Percentiles rank a stretch among this genome's conserved stretches.
phyloP scores from a whole-genome alignment of 2,329 filamentous ascomycete genomes.

The Mollisiaceae sp. region DNA sequence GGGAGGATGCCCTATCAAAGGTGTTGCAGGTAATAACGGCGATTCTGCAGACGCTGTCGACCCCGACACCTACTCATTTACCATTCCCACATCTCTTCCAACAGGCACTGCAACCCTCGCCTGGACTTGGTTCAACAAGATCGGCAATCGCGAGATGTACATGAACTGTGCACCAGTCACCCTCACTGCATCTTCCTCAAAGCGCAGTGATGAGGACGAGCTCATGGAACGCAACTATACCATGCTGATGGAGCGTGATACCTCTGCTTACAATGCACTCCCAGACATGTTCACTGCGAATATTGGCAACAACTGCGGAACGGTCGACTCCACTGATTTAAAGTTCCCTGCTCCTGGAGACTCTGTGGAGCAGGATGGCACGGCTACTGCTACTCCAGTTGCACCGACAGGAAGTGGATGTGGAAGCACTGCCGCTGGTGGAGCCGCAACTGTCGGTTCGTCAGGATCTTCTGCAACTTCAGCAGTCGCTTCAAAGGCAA shows the following conservation, averaged over 20 bases:
- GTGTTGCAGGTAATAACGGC: constrained; percentile 61
- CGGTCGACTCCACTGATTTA: constrained; percentile 59
- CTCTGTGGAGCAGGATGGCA: constrained; percentile 53
- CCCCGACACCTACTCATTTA: constrained; percentile 69
- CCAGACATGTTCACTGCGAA: constrained; percentile 81
- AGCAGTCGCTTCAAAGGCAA: constrained; percentile 14
- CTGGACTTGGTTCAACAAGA: constrained; percentile 94
- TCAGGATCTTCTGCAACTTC: constrained; percentile 26
- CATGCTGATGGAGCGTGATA: constrained; percentile 39
- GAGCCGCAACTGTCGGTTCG: constrained; percentile 25
- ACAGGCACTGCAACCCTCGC: constrained; percentile 80
- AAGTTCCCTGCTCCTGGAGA: constrained; percentile 72
- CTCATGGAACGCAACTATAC: constrained; percentile 28
- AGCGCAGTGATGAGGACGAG: constrained; percentile 45
- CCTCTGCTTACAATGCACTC: constrained; percentile 63
- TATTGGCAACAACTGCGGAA: constrained; percentile 61
- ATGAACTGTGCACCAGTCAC: constrained; percentile 89
- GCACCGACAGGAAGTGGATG: constrained; percentile 36
- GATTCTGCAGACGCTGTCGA: constrained; percentile 50
- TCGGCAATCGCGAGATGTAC: constrained; percentile 96
- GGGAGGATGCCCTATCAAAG: constrained; percentile 78
- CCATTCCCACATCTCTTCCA: constrained; percentile 72
- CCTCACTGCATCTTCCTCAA: constrained; percentile 58
- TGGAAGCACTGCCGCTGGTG: constrained; percentile 33
- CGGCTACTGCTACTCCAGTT: constrained; percentile 46